phyloP scores from a whole-genome alignment of 2,329 filamentous ascomycete genomes.

The Fusarium odoratissimum region DNA sequence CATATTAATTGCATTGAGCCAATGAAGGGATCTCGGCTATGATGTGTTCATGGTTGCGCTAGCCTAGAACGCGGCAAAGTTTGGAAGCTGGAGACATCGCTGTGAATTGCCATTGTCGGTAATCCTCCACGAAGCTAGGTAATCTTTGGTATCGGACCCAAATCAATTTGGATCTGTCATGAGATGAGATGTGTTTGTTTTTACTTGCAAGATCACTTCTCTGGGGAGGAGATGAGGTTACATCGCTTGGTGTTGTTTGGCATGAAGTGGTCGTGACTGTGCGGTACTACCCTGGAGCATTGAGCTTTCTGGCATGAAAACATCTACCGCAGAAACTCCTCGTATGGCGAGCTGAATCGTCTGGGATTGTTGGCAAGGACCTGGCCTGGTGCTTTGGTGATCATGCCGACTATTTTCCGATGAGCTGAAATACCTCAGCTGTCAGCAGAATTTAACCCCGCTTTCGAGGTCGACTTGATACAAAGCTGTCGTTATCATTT shows the following conservation, averaged over 20 bases:
- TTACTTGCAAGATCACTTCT: no score
- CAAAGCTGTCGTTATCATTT: background rate
- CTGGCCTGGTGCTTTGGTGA: no score
- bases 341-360: no score
- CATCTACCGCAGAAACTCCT: no score
- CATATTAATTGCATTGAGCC: background rate
- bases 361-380: no score
- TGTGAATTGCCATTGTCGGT: background rate
- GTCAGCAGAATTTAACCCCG: background rate
- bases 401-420: background rate
- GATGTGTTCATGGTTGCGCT: background rate
- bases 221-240: rapidly evolving
- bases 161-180: no score
- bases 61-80: background rate
- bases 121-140: background rate
- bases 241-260: background rate
- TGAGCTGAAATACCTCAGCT: background rate
- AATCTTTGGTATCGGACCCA: background rate
- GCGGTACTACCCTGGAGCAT: background rate
- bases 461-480: background rate
- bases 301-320: background rate
- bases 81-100: background rate
- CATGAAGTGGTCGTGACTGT: rapidly evolving
- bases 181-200: background rate
- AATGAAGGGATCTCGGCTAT: background rate